A percentile compares a stretch with the other conserved stretches of the same genome.
phyloP scores from a whole-genome alignment of 768 basidiomycete genomes.

The Gloeopeniophorella convolvens region DNA sequence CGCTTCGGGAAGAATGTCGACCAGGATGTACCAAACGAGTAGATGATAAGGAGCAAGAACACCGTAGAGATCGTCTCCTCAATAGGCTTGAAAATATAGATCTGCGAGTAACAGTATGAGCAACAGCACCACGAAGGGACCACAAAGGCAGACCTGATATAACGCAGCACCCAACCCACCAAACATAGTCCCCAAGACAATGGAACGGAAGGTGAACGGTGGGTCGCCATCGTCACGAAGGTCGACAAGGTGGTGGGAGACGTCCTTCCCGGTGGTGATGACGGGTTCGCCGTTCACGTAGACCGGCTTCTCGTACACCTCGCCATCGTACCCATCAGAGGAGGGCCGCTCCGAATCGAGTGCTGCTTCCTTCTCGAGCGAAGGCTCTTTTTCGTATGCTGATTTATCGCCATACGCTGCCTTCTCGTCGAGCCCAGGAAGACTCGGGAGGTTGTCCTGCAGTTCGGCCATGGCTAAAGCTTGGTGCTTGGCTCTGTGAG shows the following conservation, averaged over 20 bases:
- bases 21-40: slow-evolving; percentile 46
- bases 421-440: neutral
- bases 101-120: slow-evolving; percentile 29
- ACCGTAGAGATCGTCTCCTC: slow-evolving; percentile 46
- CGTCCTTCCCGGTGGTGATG: slow-evolving; percentile 37
- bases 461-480: neutral
- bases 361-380: neutral
- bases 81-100: slow-evolving; percentile 55
- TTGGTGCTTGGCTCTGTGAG: too few species aligned
- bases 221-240: slow-evolving; percentile 51
- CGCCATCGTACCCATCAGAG: neutral
- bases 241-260: slow-evolving; percentile 50
- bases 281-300: slow-evolving; percentile 23
- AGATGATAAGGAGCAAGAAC: slow-evolving; percentile 50
- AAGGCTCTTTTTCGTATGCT: neutral
- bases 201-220: slow-evolving; percentile 50
- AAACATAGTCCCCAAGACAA: slow-evolving; percentile 48
- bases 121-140: neutral
- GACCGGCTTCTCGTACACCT: neutral
- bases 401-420: neutral
- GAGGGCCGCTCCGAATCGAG: neutral
- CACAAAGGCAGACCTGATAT: slow-evolving; percentile 36
- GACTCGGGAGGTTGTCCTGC: neutral
- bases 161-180: slow-evolving; percentile 55
- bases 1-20: slow-evolving; percentile 39